Conservation (phyloP, 805 yeast genomes). For the Candida loeiensis region DNA sequence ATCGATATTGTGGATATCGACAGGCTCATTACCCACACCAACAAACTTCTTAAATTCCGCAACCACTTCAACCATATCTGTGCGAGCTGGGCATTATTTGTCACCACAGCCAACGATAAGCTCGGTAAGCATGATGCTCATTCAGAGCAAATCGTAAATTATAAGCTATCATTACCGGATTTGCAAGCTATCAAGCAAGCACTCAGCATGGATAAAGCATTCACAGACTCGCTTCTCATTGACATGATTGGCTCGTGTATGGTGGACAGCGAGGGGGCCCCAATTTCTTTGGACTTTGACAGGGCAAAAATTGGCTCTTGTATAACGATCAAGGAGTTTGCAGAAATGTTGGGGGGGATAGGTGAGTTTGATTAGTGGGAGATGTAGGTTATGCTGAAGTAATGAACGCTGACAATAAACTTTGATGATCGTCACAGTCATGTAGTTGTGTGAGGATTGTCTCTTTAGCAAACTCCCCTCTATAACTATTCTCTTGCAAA, state of each 20-base stretch:
- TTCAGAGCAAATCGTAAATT: constrained; percentile 11
- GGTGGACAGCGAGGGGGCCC: constrained; percentile 24
- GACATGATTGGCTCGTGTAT: constrained; percentile 41
- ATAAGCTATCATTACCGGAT: constrained; percentile 26
- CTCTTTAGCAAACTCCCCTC: too few species aligned
- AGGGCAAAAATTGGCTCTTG: constrained; percentile 23
- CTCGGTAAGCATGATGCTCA: too few species aligned
- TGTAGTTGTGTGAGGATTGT: too few species aligned
- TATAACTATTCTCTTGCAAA: constrained; percentile 3
- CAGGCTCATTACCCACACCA: constrained; percentile 28
- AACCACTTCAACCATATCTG: constrained; percentile 26
- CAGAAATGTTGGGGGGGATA: constrained; percentile 37
- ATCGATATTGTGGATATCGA: constrained; percentile 42
- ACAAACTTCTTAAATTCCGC: constrained; percentile 30
- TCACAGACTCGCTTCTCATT: constrained; percentile 33
- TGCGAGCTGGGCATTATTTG: constrained; percentile 34
- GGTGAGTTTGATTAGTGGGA: constrained; percentile 31
- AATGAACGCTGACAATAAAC: too few species aligned
- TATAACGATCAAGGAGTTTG: constrained; percentile 38
- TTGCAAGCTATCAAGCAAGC: constrained; percentile 26
- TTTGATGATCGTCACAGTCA: too few species aligned
- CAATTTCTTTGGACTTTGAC: constrained; percentile 28
- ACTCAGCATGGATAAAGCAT: constrained; percentile 27
- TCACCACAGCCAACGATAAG: constrained; percentile 17
- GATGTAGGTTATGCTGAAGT: not conserved